A percentile compares a stretch with the other conserved stretches of the same genome.
Conservation (phyloP, 805 yeast species). For the Scheffersomyces amazonensis region DNA sequence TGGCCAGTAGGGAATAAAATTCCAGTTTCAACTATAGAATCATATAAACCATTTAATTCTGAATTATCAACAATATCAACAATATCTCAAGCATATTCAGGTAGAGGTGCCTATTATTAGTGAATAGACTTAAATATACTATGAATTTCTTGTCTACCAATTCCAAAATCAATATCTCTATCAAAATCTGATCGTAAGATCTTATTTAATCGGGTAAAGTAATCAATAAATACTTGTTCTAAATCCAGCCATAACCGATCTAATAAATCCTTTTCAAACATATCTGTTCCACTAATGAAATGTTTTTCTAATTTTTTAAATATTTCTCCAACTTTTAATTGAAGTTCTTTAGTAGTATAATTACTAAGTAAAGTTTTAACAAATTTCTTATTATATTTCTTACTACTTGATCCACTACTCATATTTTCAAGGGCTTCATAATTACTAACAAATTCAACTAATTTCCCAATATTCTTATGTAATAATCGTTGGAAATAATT, state of each 20-base stretch:
- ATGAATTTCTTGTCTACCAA: constrained; percentile 55
- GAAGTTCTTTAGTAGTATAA: constrained; percentile 59
- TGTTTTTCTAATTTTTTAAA: constrained; percentile 57
- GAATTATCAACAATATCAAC: background rate
- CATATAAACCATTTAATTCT: constrained; percentile 18
- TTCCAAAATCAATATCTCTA: constrained; percentile 47
- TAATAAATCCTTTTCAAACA: constrained; percentile 52
- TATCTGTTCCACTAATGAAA: constrained; percentile 38
- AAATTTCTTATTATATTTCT: constrained; percentile 59
- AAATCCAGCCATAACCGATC: constrained; percentile 69
- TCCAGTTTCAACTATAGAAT: constrained; percentile 25
- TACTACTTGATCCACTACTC: constrained; percentile 48
- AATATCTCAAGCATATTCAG: constrained; percentile 2
- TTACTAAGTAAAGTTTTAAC: constrained; percentile 55
- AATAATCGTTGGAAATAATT: constrained; percentile 32
- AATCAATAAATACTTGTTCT: constrained; percentile 58
- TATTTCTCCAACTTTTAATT: constrained; percentile 51
- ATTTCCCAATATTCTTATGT: constrained; percentile 59
- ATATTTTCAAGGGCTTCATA: constrained; percentile 50
- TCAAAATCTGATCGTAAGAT: constrained; percentile 54
- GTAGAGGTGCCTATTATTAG: constrained; percentile 9
- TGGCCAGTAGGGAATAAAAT: constrained; percentile 42
- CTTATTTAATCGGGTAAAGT: constrained; percentile 52
- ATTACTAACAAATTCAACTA: constrained; percentile 63
- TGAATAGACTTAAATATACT: constrained; percentile 42